Evolutionary conservation across 139 green algal genomes (phyloP), one percentile per base, ranked within the genome.

Genomic region (Picochlorum costavermella): DNA sequence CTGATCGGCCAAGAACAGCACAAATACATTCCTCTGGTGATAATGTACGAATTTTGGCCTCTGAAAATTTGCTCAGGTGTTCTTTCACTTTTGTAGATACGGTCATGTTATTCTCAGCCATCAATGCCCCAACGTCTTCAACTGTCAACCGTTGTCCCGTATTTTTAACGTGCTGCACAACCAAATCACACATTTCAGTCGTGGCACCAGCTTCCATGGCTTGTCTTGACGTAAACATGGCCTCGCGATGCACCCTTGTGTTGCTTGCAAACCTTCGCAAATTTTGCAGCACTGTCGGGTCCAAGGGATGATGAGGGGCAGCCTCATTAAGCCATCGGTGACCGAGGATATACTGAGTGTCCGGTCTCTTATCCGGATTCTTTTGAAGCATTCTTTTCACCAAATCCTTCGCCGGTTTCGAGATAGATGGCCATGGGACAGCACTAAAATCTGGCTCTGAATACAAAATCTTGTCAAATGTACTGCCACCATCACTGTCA

Each of bases 241-340:
- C 87, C 29, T 82, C 77, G 61, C 87, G 88, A 68, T 93, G 89
- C 31, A 94, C 74, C 71, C 84, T 86, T 77, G 82, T 91, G 75
- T 87, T 86, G 63, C 83, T 81, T 23, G 82, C 75, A 64, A 95
- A 90, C 26, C 33, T 37, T 6, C 58, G 56, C 43, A 84, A 70
- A 33, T 76, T 73, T 10, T 50, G 37, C 17, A 83, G 55, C 5
- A 82, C 67, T 23, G 72, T 53, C 20, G 56, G 66, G 29, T 76
- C 76, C 5, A 84, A 59, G 2, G 75, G 77, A 43, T 43, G 43
- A 66, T 83, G 70, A 12, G 66, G 69, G 4, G 76, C 67, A 56
- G 75, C 36, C 20, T 59, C 49, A 45, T 23, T 23, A 29, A 84
- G 58, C 78, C 78, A 84, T 1, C 66, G 60, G 33, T 81, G 72